Conservation (phyloP, 106 monocot species). For the Xerophyta viscosa region DNA sequence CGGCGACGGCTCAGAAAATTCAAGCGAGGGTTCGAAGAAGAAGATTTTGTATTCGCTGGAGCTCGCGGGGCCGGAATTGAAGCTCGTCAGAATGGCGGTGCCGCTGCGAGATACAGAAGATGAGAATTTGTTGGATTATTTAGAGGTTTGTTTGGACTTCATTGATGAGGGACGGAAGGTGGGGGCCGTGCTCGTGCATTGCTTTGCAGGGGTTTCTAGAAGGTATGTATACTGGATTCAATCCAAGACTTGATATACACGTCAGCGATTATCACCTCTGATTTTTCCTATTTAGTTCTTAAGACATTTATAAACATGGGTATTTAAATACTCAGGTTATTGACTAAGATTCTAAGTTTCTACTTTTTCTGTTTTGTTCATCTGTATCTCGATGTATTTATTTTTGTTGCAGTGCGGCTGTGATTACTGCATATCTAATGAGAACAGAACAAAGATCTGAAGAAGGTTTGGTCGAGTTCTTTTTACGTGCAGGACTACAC, state of each 20-base stretch:
- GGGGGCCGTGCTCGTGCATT: slow-evolving; percentile 70
- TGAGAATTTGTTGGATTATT: slow-evolving; percentile 73
- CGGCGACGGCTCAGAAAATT: slow-evolving; percentile 16
- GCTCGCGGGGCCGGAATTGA: slow-evolving; percentile 55
- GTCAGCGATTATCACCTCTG: neutral
- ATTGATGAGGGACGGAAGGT: slow-evolving; percentile 59
- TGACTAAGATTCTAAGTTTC: too few relatives aligned
- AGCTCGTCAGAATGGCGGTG: slow-evolving; percentile 81
- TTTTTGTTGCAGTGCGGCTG: slow-evolving; percentile 75
- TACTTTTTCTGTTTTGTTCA: neutral
- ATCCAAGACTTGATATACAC: neutral
- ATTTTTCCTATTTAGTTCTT: too few relatives aligned
- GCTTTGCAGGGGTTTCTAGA: slow-evolving; percentile 83
- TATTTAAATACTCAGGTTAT: too few relatives aligned
- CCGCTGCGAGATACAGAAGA: slow-evolving; percentile 84
- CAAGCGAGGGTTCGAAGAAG: slow-evolving; percentile 54
- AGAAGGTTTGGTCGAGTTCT: slow-evolving; percentile 52
- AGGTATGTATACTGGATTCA: slow-evolving; percentile 25
- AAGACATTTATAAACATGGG: too few relatives aligned
- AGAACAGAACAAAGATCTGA: slow-evolving; percentile 79
- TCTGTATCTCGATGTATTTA: neutral
- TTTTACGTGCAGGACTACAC: neutral
- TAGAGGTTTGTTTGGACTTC: slow-evolving; percentile 60
- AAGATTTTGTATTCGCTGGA: slow-evolving; percentile 54
- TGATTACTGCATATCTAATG: slow-evolving; percentile 92